These are phyloP conservation scores for thale cress (Arabidopsis thaliana) DNA, from an alignment of 345 rosid species.

Conservation along the genomic window TAIR10.1 NC_003070.9:29227501-29228000, in stretches of 20 bases:
- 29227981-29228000: constrained; percentile 19
- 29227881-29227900: neutral
- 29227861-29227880: neutral
- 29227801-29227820: neutral
- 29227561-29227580: constrained; percentile 30
- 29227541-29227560: constrained; percentile 31
- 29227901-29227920: neutral
- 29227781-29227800: neutral
- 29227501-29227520: constrained; percentile 36
- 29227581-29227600: constrained; percentile 40
- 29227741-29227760: neutral
- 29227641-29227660: constrained; percentile 43
- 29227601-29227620: constrained; percentile 40
- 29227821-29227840: neutral
- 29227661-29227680: constrained; percentile 34
- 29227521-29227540: constrained; percentile 28
- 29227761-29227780: neutral
- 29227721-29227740: neutral
- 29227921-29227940: constrained; percentile 1
- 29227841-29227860: neutral
- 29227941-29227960: constrained; percentile 37
- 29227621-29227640: constrained; percentile 43
- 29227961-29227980: constrained; percentile 41
- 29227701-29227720: constrained; percentile 19
- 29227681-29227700: constrained; percentile 44